Evolutionary conservation across 2,329 filamentous ascomycete species (phyloP), one percentile per base, ranked within the genome.

Genomic region (Cyphellophora attinorum): DNA sequence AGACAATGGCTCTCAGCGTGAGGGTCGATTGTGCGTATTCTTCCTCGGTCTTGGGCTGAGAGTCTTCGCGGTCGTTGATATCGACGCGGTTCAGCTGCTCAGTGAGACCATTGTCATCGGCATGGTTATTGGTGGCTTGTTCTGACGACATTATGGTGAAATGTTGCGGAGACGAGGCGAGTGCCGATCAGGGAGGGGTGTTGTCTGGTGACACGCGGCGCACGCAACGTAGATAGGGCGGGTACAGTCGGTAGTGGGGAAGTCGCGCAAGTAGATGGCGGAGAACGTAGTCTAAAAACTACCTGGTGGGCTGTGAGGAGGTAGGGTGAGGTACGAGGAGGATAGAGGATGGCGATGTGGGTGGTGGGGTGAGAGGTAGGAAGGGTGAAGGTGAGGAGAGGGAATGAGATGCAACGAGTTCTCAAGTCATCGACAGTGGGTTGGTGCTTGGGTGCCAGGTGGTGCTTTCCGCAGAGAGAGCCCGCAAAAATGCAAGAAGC

Each of bases 1-100:
- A 95, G 49, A 98, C 91, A 58, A 98, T 95, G 51, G 91, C 91
- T 58, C 91, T 84, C 45, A 98, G 76, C 42, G 91, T 98, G 53
- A 98, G 72, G 63, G 93, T 84, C 34, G 88, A 79, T 59, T 86
- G 77, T 33, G 85, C 86, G 57, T 98, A 98, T 62, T 98, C 91
- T 59, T 96, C 88, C 51, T 98, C 91, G 39, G 89, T 93, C 68
- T 89, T 91, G 52, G 85, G 89, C 41, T 75, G 74, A 48, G 83
- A 82, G 49, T 91, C 82, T 32, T 54, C 57, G 33, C 61, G 68
- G 38, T 82, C 79, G 34, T 72, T 70, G 47, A 84, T 58, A 57
- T 78, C 77, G 43, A 84, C 64, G 50, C 77, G 76, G 48, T 81
- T 75, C 58, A 82, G 63, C 40, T 64, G 59, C 35, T 82, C 76